Evolutionary conservation across 75 land plant species (phyloP), one percentile per base, ranked within the genome.

Genomic region (Pseudotsuga menziesii): DNA sequence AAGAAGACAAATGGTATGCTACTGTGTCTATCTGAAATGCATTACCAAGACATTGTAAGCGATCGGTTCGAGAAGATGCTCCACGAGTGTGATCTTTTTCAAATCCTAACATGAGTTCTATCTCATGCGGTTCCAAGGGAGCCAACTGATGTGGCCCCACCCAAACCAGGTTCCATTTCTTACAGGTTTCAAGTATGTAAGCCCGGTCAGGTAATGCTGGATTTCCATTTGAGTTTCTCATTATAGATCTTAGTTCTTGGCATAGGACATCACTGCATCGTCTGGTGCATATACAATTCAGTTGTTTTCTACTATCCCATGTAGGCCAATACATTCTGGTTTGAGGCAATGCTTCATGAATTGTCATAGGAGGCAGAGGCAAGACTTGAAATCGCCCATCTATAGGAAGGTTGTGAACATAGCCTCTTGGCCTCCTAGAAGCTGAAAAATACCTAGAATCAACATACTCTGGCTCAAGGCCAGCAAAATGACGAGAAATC

Each of bases 331-430:
- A 91, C 54, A 56, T 76, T 41, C 29, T 85, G 2, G 89, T 82
- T 12, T 71, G 41, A 0, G 96, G 96, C 4, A 91, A 56, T 13
- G 87, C 89, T 57, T 93, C 91, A 39, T 80, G 73, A 58, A 93
- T 91, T 26, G 88, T 91, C 61, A 13, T 76, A 55, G 93, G 87
- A 25, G 91, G 93, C n/a, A 84, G 58, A 11, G 93, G 93, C 26
- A 86, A 44, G 14, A 91, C 76, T 3, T 85, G 89, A 63, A 74
- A 78, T 62, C 91, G 79, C 48, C 83, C 78, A 0, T 87, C 62
- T 52, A 91, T 80, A n/a, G 93, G 96, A 14, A 93, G 87, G 64
- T 93, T 93, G 48, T 93, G 96, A 17, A 93, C 60, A 69, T 93
- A 93, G 2, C 90, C 96, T 48, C 96, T 82, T 66, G 90, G 85